Evolutionary conservation across 2,329 filamentous ascomycete genomes (phyloP).

Genomic region (Aspergillus ustus): DNA sequence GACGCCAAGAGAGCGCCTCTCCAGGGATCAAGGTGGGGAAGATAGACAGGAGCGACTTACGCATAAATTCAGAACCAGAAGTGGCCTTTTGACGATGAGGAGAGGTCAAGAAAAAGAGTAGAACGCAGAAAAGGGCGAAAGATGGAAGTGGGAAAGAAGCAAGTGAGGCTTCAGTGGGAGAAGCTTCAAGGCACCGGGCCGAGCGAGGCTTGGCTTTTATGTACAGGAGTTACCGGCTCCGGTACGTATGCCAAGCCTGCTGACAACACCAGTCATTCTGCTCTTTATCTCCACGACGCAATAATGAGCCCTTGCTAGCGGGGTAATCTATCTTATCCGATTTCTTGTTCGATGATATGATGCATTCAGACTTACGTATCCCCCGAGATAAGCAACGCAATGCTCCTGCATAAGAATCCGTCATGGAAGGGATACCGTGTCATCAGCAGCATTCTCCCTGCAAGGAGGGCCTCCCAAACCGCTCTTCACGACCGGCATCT

Average conservation of each 20-base stretch:
- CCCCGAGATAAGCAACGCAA: background rate
- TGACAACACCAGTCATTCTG: slow-evolving; percentile 2
- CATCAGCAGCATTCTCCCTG: background rate
- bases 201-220: background rate
- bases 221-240: background rate
- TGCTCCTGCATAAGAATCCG: background rate
- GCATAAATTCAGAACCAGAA: slow-evolving; percentile 41
- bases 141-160: slow-evolving; percentile 11
- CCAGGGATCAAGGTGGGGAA: slow-evolving; percentile 1
- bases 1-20: slow-evolving; percentile 12
- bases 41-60: slow-evolving; percentile 28
- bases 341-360: background rate
- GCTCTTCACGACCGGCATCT: background rate
- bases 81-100: slow-evolving; percentile 14
- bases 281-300: background rate
- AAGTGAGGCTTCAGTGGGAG: slow-evolving; percentile 14
- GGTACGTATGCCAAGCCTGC: slow-evolving; percentile 3
- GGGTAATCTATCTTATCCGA: background rate
- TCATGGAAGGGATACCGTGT: background rate
- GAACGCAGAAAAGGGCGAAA: slow-evolving; percentile 4
- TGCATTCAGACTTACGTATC: background rate
- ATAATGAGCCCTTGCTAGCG: background rate
- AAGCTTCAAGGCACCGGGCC: slow-evolving; percentile 22
- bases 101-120: background rate
- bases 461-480: background rate